Evolutionary conservation across 2,329 filamentous ascomycete genomes (phyloP).

Genomic region (Colletotrichum echinochloae): DNA sequence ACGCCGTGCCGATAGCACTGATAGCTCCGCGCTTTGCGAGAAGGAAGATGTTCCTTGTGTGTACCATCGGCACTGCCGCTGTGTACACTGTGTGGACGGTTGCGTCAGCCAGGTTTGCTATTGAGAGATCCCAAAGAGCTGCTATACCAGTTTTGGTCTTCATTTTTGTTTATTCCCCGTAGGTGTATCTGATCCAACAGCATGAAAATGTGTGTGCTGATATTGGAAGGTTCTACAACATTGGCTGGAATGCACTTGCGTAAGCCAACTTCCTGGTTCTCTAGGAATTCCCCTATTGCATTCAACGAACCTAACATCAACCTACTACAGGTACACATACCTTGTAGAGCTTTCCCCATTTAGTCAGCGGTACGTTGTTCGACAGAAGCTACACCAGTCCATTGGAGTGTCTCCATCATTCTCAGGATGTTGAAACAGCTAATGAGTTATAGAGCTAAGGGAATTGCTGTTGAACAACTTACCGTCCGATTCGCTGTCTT

Average conservation of each 20-base stretch:
- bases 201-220: background rate
- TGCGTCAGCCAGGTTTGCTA: slow-evolving; percentile 52
- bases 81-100: slow-evolving; percentile 55
- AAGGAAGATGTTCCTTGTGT: slow-evolving; percentile 52
- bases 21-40: slow-evolving; percentile 51
- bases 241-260: slow-evolving; percentile 31
- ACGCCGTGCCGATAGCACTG: slow-evolving; percentile 51
- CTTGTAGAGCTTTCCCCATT: slow-evolving; percentile 55
- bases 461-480: slow-evolving; percentile 53
- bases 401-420: fast-evolving
- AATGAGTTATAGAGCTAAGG: slow-evolving; percentile 46
- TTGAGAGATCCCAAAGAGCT: slow-evolving; percentile 48
- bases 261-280: background rate
- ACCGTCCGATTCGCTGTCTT: slow-evolving; percentile 54
- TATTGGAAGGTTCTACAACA: slow-evolving; percentile 18
- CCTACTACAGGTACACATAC: slow-evolving; percentile 51
- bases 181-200: slow-evolving; percentile 22
- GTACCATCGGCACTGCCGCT: slow-evolving; percentile 51
- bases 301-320: slow-evolving; percentile 1
- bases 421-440: background rate
- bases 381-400: background rate
- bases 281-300: background rate
- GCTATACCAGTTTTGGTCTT: slow-evolving; percentile 56
- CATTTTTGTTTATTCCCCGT: slow-evolving; percentile 57
- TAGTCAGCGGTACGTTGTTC: slow-evolving; percentile 43